Percentiles rank a stretch among this genome's conserved stretches.
Conservation (phyloP, 805 yeast species). For the Candida ipomoeae region DNA sequence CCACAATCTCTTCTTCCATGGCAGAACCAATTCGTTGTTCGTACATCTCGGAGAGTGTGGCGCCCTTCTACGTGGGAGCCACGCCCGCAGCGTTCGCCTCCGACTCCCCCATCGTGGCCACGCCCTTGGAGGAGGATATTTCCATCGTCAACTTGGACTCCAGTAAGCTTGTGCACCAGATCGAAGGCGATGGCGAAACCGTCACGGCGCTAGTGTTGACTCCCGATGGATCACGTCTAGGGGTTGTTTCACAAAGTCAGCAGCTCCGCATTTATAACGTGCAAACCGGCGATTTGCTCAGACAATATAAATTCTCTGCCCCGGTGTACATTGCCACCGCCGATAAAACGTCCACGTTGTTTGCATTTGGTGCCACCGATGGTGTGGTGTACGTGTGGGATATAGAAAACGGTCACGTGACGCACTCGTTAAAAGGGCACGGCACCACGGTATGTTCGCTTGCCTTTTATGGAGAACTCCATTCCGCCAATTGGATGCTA, state of each 20-base stretch:
- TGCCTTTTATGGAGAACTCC: slow-evolving; percentile 65
- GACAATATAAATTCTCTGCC: slow-evolving; percentile 60
- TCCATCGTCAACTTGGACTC: slow-evolving; percentile 61
- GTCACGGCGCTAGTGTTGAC: slow-evolving; percentile 73
- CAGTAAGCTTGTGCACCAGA: slow-evolving; percentile 51
- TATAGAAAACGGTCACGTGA: slow-evolving; percentile 77
- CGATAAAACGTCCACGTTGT: slow-evolving; percentile 77
- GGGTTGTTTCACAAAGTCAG: slow-evolving; percentile 78
- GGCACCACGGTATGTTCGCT: slow-evolving; percentile 82
- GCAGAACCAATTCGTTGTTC: slow-evolving; percentile 18
- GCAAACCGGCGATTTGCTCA: slow-evolving; percentile 36
- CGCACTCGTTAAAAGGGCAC: slow-evolving; percentile 91
- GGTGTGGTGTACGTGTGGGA: slow-evolving; percentile 92
- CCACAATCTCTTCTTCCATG: slow-evolving; percentile 5
- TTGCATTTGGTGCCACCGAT: slow-evolving; percentile 94
- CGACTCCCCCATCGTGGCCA: slow-evolving; percentile 64
- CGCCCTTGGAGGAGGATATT: slow-evolving; percentile 76
- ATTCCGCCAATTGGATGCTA: slow-evolving; percentile 66
- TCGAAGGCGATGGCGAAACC: slow-evolving; percentile 82
- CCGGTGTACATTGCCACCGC: slow-evolving; percentile 76
- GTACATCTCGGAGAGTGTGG: slow-evolving; percentile 38
- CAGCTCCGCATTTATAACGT: slow-evolving; percentile 64
- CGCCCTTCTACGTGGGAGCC: slow-evolving; percentile 86
- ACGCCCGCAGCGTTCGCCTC: slow-evolving; percentile 65
- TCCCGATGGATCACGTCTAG: slow-evolving; percentile 67